A percentile compares a stretch with the other conserved stretches of the same genome.
Evolutionary conservation across 2,329 filamentous ascomycete species (phyloP).

Genomic region (Penicillium occitanis): DNA sequence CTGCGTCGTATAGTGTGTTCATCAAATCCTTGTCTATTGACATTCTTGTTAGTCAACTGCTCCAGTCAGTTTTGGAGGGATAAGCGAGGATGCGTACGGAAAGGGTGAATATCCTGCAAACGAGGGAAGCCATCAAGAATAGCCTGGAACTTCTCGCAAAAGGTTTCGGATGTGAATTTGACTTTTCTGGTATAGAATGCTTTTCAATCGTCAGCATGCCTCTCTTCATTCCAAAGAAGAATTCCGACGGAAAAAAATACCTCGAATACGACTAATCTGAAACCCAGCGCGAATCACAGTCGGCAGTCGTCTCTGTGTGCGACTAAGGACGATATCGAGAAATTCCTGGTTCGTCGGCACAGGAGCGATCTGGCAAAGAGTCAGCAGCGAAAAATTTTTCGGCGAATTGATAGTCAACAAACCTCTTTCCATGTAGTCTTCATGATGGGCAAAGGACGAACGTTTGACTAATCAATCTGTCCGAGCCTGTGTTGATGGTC

Average conservation of each 20-base stretch:
- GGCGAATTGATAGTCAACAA: constrained; percentile 9
- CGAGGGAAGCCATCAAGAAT: constrained; percentile 93
- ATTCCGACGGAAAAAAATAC: constrained; percentile 33
- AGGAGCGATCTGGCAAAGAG: constrained; percentile 62
- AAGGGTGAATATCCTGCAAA: constrained; percentile 91
- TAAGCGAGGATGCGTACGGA: constrained; percentile 59
- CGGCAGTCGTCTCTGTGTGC: constrained; percentile 87
- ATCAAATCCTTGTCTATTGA: constrained; percentile 70
- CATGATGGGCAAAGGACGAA: constrained; percentile 45
- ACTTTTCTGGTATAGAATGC: constrained; percentile 97
- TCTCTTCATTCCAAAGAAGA: background rate
- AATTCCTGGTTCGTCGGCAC: constrained; percentile 94
- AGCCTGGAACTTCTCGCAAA: constrained; percentile 84
- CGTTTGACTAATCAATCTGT: background rate
- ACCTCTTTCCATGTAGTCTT: constrained; percentile 62
- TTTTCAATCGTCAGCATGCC: constrained; percentile 30
- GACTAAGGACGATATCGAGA: constrained; percentile 91
- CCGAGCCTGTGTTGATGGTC: constrained; percentile 8
- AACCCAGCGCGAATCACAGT: constrained; percentile 96
- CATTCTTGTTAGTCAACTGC: background rate
- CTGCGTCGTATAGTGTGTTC: constrained; percentile 97
- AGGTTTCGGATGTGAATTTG: constrained; percentile 97
- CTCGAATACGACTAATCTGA: constrained; percentile 88
- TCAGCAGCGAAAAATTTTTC: constrained; percentile 23
- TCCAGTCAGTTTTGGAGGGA: no score